phyloP scores from a whole-genome alignment of 768 basidiomycete genomes.

The Trametes villosa region DNA sequence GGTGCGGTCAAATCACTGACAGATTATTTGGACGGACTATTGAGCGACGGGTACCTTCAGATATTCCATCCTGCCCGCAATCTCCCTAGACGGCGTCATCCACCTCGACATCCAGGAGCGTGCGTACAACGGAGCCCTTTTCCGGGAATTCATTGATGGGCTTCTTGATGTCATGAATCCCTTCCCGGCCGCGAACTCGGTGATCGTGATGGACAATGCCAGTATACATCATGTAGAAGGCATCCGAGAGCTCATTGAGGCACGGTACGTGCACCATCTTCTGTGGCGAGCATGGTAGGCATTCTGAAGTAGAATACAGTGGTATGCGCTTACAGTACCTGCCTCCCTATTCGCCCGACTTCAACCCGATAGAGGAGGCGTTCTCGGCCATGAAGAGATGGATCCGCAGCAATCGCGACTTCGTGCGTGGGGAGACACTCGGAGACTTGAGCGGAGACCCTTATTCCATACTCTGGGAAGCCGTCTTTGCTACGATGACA shows the following conservation, averaged over 20 bases:
- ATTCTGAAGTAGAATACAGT: constrained; percentile 1
- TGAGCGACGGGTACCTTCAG: constrained; percentile 13
- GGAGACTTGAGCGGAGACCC: no score
- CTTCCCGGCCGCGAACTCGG: constrained; percentile 40
- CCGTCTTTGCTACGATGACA: no score
- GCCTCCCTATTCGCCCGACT: constrained; percentile 35
- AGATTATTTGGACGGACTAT: no score
- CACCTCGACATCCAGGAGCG: constrained; percentile 35
- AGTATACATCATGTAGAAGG: constrained; percentile 37
- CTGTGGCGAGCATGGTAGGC: neutral
- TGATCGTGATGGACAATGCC: constrained; percentile 46
- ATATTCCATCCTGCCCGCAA: constrained; percentile 43
- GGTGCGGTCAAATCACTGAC: no score
- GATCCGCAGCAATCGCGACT: no score
- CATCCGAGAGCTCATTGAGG: constrained; percentile 37
- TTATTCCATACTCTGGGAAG: no score
- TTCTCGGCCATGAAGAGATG: constrained; percentile 35
- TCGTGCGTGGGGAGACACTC: no score
- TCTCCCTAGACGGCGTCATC: constrained; percentile 41
- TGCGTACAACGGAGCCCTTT: constrained; percentile 34
- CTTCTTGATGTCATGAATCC: constrained; percentile 44
- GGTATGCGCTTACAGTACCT: constrained; percentile 29
- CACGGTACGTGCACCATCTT: constrained; percentile 29
- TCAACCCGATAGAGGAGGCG: constrained; percentile 35
- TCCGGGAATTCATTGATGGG: constrained; percentile 38